These are phyloP conservation scores for Endocarpon pusillum DNA, from an alignment of 495 filamentous ascomycete genomes.

Conservation along the genomic window DNA sequence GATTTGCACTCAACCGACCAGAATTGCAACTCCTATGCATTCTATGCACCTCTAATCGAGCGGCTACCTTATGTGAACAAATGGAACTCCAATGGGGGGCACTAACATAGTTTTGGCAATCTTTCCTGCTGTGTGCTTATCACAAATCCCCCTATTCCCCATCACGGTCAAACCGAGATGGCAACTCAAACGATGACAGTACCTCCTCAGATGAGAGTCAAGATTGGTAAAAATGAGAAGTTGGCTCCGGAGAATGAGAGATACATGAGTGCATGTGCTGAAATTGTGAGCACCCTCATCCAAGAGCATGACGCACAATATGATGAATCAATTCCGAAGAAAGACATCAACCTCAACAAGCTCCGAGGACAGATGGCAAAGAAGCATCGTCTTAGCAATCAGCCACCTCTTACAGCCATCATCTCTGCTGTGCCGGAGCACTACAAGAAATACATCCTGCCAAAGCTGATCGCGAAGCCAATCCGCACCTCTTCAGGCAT, in stretches of 20 bases:
- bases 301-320: slow-evolving; percentile 72
- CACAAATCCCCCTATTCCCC: no score
- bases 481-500: slow-evolving; percentile 93
- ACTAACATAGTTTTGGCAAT: no score
- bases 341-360: slow-evolving; percentile 84
- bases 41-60: no score
- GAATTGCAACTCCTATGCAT: no score
- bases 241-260: slow-evolving; percentile 83
- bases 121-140: no score
- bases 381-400: slow-evolving; percentile 70
- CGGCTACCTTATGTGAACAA: no score
- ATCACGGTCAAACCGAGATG: slow-evolving; percentile 37
- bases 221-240: slow-evolving; percentile 50
- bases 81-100: no score
- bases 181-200: slow-evolving; percentile 45
- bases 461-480: slow-evolving; percentile 88
- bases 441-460: slow-evolving; percentile 97
- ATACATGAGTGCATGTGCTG: slow-evolving; percentile 81
- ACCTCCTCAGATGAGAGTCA: slow-evolving; percentile 31
- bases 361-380: slow-evolving; percentile 76
- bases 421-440: slow-evolving; percentile 95
- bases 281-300: slow-evolving; percentile 83
- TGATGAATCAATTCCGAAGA: slow-evolving; percentile 51
- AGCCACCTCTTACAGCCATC: slow-evolving; percentile 87
- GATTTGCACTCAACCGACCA: no score